These are phyloP conservation scores for Ensete glaucum DNA, from an alignment of 176 grass and related monocot genomes.

Conservation along the genomic window DNA sequence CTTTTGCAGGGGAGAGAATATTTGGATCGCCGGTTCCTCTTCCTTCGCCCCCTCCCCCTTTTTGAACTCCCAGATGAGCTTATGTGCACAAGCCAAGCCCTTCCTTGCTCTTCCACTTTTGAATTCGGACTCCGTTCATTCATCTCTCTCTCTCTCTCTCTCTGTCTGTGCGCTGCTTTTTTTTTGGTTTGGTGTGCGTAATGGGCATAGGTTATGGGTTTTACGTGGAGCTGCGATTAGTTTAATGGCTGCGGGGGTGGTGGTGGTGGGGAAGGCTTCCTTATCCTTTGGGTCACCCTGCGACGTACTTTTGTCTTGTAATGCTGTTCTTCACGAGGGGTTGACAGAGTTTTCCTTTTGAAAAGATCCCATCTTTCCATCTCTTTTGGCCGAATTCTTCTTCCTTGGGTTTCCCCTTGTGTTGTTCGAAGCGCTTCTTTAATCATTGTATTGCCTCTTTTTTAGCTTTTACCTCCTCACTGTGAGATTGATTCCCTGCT, in stretches of 20 bases:
- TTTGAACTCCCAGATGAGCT: background rate
- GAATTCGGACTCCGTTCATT: background rate
- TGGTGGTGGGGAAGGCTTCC: background rate
- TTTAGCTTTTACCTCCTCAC: background rate
- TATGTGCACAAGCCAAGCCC: background rate
- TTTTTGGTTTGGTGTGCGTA: background rate
- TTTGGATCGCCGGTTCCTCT: background rate
- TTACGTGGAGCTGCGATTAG: background rate
- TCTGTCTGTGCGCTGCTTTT: too few species aligned
- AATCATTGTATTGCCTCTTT: background rate
- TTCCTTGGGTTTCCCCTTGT: background rate
- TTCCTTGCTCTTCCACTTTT: background rate
- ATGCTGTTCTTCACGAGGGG: slow-evolving; percentile 15
- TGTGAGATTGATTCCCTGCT: background rate
- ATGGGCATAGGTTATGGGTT: background rate
- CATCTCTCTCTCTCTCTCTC: background rate
- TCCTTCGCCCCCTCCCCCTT: background rate
- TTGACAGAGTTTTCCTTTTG: background rate
- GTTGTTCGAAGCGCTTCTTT: background rate
- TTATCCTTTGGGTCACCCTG: background rate
- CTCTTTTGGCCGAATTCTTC: background rate
- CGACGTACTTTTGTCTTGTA: slow-evolving; percentile 9
- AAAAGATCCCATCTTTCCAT: slow-evolving; percentile 9
- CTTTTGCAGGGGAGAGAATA: background rate
- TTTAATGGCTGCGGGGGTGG: background rate